Evolutionary conservation across 768 basidiomycete species (phyloP).

Genomic region (Thelephora ganbajun): DNA sequence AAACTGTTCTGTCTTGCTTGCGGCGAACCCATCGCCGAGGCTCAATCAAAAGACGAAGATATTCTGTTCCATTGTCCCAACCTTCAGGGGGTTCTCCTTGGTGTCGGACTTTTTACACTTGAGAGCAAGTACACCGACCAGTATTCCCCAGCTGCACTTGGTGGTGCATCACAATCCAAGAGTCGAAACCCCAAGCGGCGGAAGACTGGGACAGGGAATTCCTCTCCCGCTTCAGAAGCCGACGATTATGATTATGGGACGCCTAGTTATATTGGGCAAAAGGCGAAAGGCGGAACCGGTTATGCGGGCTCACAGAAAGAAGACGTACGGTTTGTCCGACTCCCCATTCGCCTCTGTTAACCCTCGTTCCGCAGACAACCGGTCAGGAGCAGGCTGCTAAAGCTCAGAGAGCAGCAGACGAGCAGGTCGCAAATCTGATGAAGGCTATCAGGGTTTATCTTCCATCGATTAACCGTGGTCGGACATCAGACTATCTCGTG

Average conservation of each 20-base stretch:
- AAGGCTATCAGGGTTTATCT: slow-evolving; percentile 67
- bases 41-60: slow-evolving; percentile 25
- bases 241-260: slow-evolving; percentile 43
- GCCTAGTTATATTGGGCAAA: slow-evolving; percentile 37
- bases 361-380: slow-evolving; percentile 35
- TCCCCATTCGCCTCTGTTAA: slow-evolving; percentile 1
- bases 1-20: slow-evolving; percentile 31
- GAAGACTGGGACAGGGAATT: slow-evolving; percentile 17
- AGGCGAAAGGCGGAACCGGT: slow-evolving; percentile 67
- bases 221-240: slow-evolving; percentile 18
- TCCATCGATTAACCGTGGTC: slow-evolving; percentile 66
- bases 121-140: slow-evolving; percentile 59
- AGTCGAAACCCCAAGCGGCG: slow-evolving; percentile 25
- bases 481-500: slow-evolving; percentile 82
- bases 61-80: slow-evolving; percentile 81
- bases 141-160: slow-evolving; percentile 17
- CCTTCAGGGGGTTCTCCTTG: slow-evolving; percentile 79
- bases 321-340: slow-evolving; percentile 45
- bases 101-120: slow-evolving; percentile 81
- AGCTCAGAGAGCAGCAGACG: slow-evolving; percentile 62
- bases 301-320: slow-evolving; percentile 78
- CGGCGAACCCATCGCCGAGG: slow-evolving; percentile 23
- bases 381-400: slow-evolving; percentile 71
- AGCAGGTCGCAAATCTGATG: slow-evolving; percentile 55
- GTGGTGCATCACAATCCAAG: slow-evolving; percentile 14